These are phyloP conservation scores for Daldinia vernicosa DNA, from an alignment of 495 filamentous ascomycete genomes.

Conservation along the genomic window DNA sequence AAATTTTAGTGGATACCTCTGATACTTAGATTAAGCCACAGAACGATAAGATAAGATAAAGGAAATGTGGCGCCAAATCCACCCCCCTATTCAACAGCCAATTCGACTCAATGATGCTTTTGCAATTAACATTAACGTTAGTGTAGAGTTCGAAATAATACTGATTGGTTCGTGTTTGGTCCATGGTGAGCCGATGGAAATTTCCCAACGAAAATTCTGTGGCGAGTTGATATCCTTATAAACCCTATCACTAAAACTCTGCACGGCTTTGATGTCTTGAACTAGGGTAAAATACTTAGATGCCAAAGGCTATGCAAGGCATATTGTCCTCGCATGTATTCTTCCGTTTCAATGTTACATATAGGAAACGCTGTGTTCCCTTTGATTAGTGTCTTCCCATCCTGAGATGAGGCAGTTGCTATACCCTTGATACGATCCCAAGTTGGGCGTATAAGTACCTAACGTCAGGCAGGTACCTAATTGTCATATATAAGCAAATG, in stretches of 20 bases:
- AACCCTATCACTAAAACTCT: not conserved
- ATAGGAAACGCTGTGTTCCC: no score
- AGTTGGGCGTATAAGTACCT: no score
- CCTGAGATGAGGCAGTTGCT: no score
- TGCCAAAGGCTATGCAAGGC: no score
- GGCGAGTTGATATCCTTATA: not conserved
- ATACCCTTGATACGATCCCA: no score
- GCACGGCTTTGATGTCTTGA: no score
- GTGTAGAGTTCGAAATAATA: not conserved
- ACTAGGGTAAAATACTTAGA: no score
- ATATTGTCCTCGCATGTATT: no score
- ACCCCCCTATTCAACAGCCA: not conserved
- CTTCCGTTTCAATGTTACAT: no score
- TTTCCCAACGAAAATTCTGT: not conserved
- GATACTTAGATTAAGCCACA: not conserved
- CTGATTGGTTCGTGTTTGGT: not conserved
- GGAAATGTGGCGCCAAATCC: not conserved
- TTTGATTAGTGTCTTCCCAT: no score
- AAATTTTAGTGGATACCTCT: conserved; percentile 8
- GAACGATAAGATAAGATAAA: not conserved
- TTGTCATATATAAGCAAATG: not conserved
- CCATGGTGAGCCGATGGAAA: not conserved
- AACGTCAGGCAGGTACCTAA: not conserved
- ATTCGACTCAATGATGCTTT: not conserved
- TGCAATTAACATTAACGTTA: not conserved